These are phyloP conservation scores for Zarea fungicola DNA, from an alignment of 2,329 filamentous ascomycete species.

Conservation along the genomic window DNA sequence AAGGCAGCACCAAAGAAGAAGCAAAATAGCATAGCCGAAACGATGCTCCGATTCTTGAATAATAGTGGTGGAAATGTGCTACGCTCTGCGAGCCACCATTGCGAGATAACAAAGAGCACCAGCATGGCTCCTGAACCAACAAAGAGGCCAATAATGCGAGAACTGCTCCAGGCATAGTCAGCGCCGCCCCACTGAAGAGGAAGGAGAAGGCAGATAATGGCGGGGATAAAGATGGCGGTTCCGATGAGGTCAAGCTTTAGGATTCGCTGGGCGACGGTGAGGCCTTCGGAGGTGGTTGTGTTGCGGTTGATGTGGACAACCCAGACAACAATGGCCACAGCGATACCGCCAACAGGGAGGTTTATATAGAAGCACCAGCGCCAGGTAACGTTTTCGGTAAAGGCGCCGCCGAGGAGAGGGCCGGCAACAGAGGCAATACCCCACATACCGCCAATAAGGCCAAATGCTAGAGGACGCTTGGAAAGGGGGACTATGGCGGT, in stretches of 20 bases:
- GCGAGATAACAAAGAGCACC: slow-evolving; percentile 25
- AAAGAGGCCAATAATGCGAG: slow-evolving; percentile 32
- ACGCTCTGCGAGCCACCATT: slow-evolving; percentile 28
- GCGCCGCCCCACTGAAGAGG: slow-evolving; percentile 41
- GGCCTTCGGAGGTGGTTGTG: slow-evolving; percentile 24
- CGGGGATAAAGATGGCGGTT: slow-evolving; percentile 17
- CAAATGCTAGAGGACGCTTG: slow-evolving; percentile 49
- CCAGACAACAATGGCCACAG: slow-evolving; percentile 43
- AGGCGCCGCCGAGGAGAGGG: slow-evolving; percentile 44
- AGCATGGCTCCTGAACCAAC: slow-evolving; percentile 28
- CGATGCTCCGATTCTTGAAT: slow-evolving; percentile 31
- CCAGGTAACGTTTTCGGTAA: slow-evolving; percentile 44
- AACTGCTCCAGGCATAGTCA: slow-evolving; percentile 20
- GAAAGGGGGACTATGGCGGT: slow-evolving; percentile 42
- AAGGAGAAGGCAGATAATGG: slow-evolving; percentile 39
- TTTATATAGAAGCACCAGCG: slow-evolving; percentile 37
- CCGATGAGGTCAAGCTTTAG: slow-evolving; percentile 31
- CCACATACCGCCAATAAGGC: slow-evolving; percentile 50
- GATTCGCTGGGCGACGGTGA: slow-evolving; percentile 33
- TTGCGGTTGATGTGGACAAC: slow-evolving; percentile 38
- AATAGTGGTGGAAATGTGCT: slow-evolving; percentile 37
- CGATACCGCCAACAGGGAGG: slow-evolving; percentile 36
- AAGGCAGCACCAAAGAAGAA: slow-evolving; percentile 30
- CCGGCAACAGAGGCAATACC: slow-evolving; percentile 48
- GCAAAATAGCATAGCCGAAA: slow-evolving; percentile 23